A percentile compares a stretch with the other conserved stretches of the same genome.
Evolutionary conservation across 2,329 filamentous ascomycete species (phyloP).

Genomic region (Boeremia lycopersici): DNA sequence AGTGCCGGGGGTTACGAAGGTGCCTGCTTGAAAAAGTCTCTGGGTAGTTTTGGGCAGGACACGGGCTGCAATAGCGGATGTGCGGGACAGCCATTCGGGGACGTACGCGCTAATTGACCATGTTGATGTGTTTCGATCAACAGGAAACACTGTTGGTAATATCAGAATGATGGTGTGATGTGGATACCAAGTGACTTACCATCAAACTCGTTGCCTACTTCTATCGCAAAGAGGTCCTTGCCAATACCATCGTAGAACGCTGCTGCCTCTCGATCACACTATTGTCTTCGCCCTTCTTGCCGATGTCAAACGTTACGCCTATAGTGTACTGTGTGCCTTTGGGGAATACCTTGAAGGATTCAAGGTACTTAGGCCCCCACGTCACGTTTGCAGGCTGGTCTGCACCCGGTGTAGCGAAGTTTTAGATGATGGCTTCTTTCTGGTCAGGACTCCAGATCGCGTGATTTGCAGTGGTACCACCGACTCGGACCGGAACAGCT

Average conservation of each 20-base stretch:
- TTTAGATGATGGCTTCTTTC: slow-evolving; percentile 24
- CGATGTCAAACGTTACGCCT: slow-evolving; percentile 26
- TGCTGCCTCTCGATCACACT: slow-evolving; percentile 19
- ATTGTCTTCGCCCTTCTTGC: slow-evolving; percentile 16
- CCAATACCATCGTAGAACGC: slow-evolving; percentile 21
- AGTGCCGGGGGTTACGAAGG: slow-evolving; percentile 20
- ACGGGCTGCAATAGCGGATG: slow-evolving; percentile 11
- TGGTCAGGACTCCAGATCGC: slow-evolving; percentile 18
- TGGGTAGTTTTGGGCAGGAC: slow-evolving; percentile 5
- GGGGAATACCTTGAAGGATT: slow-evolving; percentile 30
- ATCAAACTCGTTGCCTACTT: slow-evolving; percentile 32
- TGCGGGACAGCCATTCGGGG: slow-evolving; percentile 22
- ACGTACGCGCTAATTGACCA: slow-evolving; percentile 21
- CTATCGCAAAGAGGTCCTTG: slow-evolving; percentile 20
- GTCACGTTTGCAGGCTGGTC: slow-evolving; percentile 27
- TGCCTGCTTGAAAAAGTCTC: slow-evolving; percentile 22
- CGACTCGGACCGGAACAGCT: slow-evolving; percentile 20
- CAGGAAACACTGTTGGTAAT: slow-evolving; percentile 18
- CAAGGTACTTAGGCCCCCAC: slow-evolving; percentile 21
- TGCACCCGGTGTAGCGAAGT: slow-evolving; percentile 22
- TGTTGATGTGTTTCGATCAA: slow-evolving; percentile 21
- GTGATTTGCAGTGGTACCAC: slow-evolving; percentile 25
- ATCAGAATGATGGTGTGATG: neutral
- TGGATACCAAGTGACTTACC: slow-evolving; percentile 5
- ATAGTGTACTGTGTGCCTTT: slow-evolving; percentile 28